Percentiles rank a stretch among this genome's conserved stretches.
Evolutionary conservation across 495 filamentous ascomycete genomes (phyloP).

Genomic region (Hypoxylon trugodes): DNA sequence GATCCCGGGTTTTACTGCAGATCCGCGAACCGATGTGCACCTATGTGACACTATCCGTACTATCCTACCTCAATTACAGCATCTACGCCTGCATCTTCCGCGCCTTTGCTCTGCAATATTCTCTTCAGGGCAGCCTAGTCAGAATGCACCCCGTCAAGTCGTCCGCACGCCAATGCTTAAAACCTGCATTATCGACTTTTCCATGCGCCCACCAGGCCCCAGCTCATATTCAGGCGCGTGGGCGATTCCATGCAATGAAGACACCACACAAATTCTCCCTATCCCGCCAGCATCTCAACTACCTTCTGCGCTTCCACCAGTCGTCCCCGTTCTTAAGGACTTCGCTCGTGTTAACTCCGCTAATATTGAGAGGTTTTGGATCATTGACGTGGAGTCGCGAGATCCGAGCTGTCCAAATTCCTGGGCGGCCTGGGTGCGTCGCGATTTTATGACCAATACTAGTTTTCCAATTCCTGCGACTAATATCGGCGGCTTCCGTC

Average conservation of each 20-base stretch:
- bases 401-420: background rate
- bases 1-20: background rate
- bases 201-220: slow-evolving; percentile 1
- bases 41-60: slow-evolving; percentile 19
- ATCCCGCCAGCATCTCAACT: background rate
- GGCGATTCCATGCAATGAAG: slow-evolving; percentile 12
- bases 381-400: slow-evolving; percentile 1
- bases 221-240: background rate
- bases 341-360: slow-evolving; percentile 9
- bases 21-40: background rate
- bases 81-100: slow-evolving; percentile 22
- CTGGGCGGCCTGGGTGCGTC: slow-evolving; percentile 18
- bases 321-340: background rate
- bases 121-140: background rate
- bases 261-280: slow-evolving; percentile 1
- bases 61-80: slow-evolving; percentile 13
- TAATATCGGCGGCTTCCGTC: background rate
- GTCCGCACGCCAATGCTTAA: slow-evolving; percentile 11
- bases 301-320: slow-evolving; percentile 14
- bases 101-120: slow-evolving; percentile 14
- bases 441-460: slow-evolving; percentile 12
- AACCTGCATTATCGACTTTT: slow-evolving; percentile 23
- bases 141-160: background rate
- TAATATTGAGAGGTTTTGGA: slow-evolving; percentile 13
- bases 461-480: slow-evolving; percentile 13